Evolutionary conservation across 2,329 filamentous ascomycete genomes (phyloP).

Genomic region (Penicillium sp.): DNA sequence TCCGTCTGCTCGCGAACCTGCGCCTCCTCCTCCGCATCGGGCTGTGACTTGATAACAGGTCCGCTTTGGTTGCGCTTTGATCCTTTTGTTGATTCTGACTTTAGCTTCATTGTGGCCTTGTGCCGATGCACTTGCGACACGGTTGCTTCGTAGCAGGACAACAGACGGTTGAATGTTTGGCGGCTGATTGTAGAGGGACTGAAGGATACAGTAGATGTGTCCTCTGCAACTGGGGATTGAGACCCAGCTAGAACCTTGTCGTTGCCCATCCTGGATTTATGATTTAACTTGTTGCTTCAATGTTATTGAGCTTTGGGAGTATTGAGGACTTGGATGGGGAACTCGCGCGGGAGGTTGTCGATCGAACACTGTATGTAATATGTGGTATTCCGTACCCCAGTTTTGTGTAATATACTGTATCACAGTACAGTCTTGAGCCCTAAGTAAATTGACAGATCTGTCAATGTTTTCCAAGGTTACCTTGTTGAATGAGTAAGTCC

Average conservation of each 20-base stretch:
- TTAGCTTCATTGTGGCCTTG: conserved; percentile 23
- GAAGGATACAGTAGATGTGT: conserved; percentile 14
- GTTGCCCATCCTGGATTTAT: background rate
- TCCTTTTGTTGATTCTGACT: conserved; percentile 19
- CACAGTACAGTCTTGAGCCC: background rate
- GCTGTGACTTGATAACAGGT: conserved; percentile 1
- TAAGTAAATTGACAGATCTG: no score
- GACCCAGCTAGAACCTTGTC: background rate
- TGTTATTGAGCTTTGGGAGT: background rate
- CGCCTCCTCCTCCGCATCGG: conserved; percentile 9
- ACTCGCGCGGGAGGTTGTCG: background rate
- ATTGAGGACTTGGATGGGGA: background rate
- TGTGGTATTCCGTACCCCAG: background rate
- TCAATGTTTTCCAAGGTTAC: no score
- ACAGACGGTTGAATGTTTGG: conserved; percentile 28
- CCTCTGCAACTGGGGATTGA: background rate
- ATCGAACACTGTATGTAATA: background rate
- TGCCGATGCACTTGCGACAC: conserved; percentile 25
- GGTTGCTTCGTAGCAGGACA: conserved; percentile 30
- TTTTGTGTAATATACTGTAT: background rate
- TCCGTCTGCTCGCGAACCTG: conserved; percentile 22
- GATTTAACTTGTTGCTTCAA: background rate
- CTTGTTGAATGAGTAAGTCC: background rate
- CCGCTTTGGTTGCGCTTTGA: conserved; percentile 8
- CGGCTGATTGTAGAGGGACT: conserved; percentile 28